Evolutionary conservation across 768 basidiomycete species (phyloP).

Genomic region (Leccinellum albellum): DNA sequence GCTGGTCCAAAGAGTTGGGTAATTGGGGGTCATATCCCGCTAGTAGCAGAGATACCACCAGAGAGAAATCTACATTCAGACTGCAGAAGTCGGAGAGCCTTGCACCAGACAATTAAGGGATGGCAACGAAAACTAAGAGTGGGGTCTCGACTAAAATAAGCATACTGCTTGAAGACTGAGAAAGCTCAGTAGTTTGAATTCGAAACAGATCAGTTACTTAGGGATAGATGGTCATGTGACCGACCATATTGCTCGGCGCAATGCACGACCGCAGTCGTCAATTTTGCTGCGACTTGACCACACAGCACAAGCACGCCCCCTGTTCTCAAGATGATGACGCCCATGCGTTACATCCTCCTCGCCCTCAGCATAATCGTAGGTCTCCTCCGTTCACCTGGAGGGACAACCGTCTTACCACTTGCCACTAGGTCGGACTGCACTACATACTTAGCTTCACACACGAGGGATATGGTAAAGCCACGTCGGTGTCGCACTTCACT

Average conservation of each 20-base stretch:
- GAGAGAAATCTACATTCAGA: too few species aligned
- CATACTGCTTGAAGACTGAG: too few species aligned
- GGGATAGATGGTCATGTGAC: too few species aligned
- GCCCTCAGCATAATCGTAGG: constrained; percentile 46
- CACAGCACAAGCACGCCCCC: background rate
- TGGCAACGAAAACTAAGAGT: too few species aligned
- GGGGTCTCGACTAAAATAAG: too few species aligned
- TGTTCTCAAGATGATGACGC: constrained; percentile 48
- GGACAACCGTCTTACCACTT: constrained; percentile 8
- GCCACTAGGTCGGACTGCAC: constrained; percentile 35
- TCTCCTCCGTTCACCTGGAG: background rate
- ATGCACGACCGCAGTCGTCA: background rate
- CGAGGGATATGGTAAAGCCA: constrained; percentile 40
- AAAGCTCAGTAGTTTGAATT: too few species aligned
- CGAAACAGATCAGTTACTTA: too few species aligned
- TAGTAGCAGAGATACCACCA: too few species aligned
- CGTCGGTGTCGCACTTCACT: constrained; percentile 35
- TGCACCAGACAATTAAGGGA: too few species aligned
- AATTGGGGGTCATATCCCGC: too few species aligned
- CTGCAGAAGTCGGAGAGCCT: too few species aligned
- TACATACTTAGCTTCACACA: constrained; percentile 42
- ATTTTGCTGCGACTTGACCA: background rate
- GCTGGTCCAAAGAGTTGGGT: background rate
- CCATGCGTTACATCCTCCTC: constrained; percentile 55
- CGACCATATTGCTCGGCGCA: too few species aligned